phyloP scores from a whole-genome alignment of 495 filamentous ascomycete species.

The Aspergillus carlsbadensis region DNA sequence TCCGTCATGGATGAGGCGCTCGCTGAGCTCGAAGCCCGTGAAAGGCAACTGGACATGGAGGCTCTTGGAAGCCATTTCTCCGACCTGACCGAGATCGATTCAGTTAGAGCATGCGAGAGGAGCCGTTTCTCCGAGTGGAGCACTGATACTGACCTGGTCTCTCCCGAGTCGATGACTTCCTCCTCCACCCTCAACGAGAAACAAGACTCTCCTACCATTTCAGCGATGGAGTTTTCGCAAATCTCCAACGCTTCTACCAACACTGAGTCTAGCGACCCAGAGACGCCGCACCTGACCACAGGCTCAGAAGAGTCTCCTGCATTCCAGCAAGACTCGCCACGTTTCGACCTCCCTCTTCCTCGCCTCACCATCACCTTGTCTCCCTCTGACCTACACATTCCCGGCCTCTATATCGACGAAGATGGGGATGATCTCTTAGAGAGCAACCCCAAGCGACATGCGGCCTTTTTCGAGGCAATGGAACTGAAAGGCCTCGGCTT shows the following conservation, averaged over 20 bases:
- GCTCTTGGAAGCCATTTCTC: constrained; percentile 43
- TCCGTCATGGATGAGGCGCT: constrained; percentile 50
- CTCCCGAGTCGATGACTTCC: constrained; percentile 43
- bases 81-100: constrained; percentile 40
- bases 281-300: constrained; percentile 40
- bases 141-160: constrained; percentile 37
- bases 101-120: constrained; percentile 28
- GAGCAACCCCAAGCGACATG: constrained; percentile 47
- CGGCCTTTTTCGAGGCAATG: constrained; percentile 40
- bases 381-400: constrained; percentile 29
- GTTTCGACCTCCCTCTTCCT: constrained; percentile 28
- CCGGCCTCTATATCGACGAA: constrained; percentile 39
- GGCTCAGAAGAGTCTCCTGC: constrained; percentile 39
- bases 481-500: constrained; percentile 34
- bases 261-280: constrained; percentile 32
- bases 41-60: constrained; percentile 35
- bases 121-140: constrained; percentile 53
- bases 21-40: constrained; percentile 38
- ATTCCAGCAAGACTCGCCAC: constrained; percentile 29
- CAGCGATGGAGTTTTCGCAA: constrained; percentile 29
- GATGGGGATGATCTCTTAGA: constrained; percentile 35
- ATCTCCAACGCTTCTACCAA: constrained; percentile 24
- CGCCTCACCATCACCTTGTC: constrained; percentile 34
- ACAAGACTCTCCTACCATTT: constrained; percentile 20
- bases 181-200: constrained; percentile 29